A percentile compares a stretch with the other conserved stretches of the same genome.
Conservation (phyloP, 164 flowering plant species). For the Berberis vulgaris region DNA sequence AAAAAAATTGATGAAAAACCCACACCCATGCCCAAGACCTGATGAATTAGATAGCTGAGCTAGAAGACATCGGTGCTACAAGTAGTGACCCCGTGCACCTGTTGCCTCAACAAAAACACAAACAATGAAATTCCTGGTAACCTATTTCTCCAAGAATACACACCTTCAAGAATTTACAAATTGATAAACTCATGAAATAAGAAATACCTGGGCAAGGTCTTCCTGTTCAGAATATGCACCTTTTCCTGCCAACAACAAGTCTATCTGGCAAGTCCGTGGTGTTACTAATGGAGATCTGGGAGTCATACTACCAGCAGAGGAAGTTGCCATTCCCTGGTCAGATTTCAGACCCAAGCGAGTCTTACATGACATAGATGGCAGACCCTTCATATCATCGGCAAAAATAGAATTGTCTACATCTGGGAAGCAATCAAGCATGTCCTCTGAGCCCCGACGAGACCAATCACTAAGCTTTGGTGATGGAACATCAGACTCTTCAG, state of each 20-base stretch:
- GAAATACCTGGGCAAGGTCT: constrained; percentile 79
- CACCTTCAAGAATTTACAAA: background rate
- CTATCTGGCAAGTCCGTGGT: constrained; percentile 78
- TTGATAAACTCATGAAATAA: background rate
- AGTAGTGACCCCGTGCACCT: too few species aligned
- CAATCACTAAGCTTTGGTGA: constrained; percentile 94
- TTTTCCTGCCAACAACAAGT: constrained; percentile 76
- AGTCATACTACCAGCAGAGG: constrained; percentile 98
- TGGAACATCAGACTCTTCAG: constrained; percentile 79
- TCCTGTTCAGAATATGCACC: constrained; percentile 74
- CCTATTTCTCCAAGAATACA: background rate
- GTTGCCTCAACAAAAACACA: background rate
- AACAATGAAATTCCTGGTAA: background rate
- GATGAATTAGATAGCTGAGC: too few species aligned
- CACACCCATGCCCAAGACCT: too few species aligned
- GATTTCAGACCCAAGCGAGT: constrained; percentile 98
- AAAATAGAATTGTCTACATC: constrained; percentile 64
- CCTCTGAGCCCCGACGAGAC: constrained; percentile 96
- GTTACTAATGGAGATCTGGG: constrained; percentile 92
- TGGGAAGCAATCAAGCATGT: constrained; percentile 89
- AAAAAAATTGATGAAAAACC: too few species aligned
- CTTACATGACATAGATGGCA: constrained; percentile 82
- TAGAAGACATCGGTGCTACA: too few species aligned
- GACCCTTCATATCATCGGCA: constrained; percentile 79
- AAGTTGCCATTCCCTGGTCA: constrained; percentile 97